Conservation (phyloP, 2,329 filamentous ascomycete genomes). For the Bipolaris zeicola region DNA sequence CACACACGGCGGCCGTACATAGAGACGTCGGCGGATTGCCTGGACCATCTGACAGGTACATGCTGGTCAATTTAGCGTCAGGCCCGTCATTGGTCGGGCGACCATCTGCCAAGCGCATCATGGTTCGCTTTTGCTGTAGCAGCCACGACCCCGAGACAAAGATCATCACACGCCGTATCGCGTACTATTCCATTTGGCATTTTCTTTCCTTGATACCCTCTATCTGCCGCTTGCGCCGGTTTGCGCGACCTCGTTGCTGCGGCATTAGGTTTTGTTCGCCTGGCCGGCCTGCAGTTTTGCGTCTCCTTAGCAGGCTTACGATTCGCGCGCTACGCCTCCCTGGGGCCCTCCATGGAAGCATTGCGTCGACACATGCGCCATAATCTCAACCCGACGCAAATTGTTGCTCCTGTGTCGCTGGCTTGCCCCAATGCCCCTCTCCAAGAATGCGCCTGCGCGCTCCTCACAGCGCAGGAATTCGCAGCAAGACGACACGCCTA, state of each 20-base stretch:
- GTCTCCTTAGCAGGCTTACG: constrained; percentile 41
- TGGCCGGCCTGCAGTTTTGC: constrained; percentile 30
- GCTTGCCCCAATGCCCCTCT: constrained; percentile 31
- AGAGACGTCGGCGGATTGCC: constrained; percentile 9
- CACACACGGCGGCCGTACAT: constrained; percentile 6
- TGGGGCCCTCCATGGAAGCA: constrained; percentile 35
- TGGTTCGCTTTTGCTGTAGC: constrained; percentile 39
- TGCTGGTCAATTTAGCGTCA: constrained; percentile 32
- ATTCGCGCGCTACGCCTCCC: constrained; percentile 45
- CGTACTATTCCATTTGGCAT: constrained; percentile 25
- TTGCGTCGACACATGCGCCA: constrained; percentile 24
- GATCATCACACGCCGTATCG: constrained; percentile 40
- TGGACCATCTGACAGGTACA: constrained; percentile 22
- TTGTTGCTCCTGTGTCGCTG: constrained; percentile 4
- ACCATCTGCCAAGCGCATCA: constrained; percentile 29
- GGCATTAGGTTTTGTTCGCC: constrained; percentile 30
- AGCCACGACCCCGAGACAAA: constrained; percentile 45
- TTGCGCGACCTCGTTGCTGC: constrained; percentile 18
- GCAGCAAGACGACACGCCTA: constrained; percentile 40
- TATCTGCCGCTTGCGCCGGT: constrained; percentile 17
- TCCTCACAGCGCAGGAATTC: constrained; percentile 39
- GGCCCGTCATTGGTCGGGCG: constrained; percentile 29
- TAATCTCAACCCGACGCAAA: constrained; percentile 11
- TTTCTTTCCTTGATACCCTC: constrained; percentile 24
- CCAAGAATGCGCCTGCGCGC: constrained; percentile 35